A percentile compares a stretch with the other conserved stretches of the same genome.
Evolutionary conservation across 441 rosid genomes (phyloP).

Genomic region (Populus hybrid): DNA sequence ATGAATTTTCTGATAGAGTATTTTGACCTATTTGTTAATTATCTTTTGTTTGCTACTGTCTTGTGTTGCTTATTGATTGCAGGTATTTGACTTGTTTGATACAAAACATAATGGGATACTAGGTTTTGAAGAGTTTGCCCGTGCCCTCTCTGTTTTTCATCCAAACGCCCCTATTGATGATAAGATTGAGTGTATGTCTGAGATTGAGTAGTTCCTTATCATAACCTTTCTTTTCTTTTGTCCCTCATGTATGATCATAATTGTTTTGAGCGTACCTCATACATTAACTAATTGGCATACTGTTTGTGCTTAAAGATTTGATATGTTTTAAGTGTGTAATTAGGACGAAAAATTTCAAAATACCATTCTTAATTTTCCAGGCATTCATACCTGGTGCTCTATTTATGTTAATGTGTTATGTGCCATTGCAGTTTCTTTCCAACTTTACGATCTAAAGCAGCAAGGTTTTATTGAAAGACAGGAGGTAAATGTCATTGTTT

Average conservation of each 20-base stretch:
- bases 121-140: constrained; percentile 96
- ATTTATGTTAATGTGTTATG: constrained; percentile 12
- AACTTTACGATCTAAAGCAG: constrained; percentile 89
- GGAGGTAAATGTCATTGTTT: constrained; percentile 41
- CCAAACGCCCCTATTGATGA: constrained; percentile 92
- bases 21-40: constrained; percentile 7
- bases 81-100: constrained; percentile 96
- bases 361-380: not conserved
- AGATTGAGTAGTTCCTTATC: constrained; percentile 1
- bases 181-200: constrained; percentile 37
- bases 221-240: not conserved
- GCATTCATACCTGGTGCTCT: not conserved
- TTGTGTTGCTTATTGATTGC: constrained; percentile 26
- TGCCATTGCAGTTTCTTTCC: constrained; percentile 72
- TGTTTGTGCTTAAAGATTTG: not conserved
- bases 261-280: not conserved
- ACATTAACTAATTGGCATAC: not conserved
- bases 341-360: not conserved
- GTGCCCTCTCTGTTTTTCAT: constrained; percentile 92
- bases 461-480: constrained; percentile 95
- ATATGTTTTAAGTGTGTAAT: not conserved
- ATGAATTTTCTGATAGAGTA: not conserved
- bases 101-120: constrained; percentile 93
- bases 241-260: not conserved
- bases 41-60: constrained; percentile 3